Conservation (phyloP, 768 basidiomycete genomes). For the Panellus pusillus region DNA sequence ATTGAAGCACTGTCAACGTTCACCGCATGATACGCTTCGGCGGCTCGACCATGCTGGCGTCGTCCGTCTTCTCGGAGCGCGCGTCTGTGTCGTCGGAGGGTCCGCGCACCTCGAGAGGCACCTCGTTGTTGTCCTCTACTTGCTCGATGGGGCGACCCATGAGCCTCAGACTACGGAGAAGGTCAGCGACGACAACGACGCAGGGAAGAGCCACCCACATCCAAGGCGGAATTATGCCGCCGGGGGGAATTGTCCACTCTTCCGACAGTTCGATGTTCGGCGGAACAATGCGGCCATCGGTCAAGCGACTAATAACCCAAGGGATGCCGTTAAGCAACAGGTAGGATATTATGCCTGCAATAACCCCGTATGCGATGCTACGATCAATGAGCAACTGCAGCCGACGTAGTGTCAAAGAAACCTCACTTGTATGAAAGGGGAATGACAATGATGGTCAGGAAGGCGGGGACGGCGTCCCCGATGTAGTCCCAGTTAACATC, state of each 20-base stretch:
- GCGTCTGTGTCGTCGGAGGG: slow-evolving; percentile 10
- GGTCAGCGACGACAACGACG: neutral
- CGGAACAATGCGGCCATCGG: slow-evolving; percentile 62
- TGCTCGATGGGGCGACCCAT: slow-evolving; percentile 12
- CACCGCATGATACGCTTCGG: slow-evolving; percentile 13
- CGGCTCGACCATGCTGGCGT: slow-evolving; percentile 9
- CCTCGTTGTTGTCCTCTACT: slow-evolving; percentile 1
- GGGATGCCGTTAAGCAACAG: slow-evolving; percentile 70
- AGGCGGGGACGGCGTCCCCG: slow-evolving; percentile 85
- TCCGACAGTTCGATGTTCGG: slow-evolving; percentile 65
- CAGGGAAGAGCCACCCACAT: slow-evolving; percentile 44
- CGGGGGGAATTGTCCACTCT: slow-evolving; percentile 70
- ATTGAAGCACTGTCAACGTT: neutral
- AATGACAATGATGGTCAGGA: slow-evolving; percentile 79
- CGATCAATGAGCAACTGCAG: neutral
- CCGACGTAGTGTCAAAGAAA: neutral
- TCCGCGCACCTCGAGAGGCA: slow-evolving; percentile 17
- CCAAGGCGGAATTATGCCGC: slow-evolving; percentile 68
- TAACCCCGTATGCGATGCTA: slow-evolving; percentile 89
- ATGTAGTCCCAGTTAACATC: slow-evolving; percentile 91
- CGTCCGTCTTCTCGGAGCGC: slow-evolving; percentile 22
- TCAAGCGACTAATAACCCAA: slow-evolving; percentile 51
- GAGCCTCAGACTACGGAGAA: neutral
- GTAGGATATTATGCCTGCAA: slow-evolving; percentile 74
- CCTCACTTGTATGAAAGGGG: slow-evolving; percentile 75